Percentiles rank a stretch among this genome's conserved stretches.
These are phyloP conservation scores for Yamadazyma atlantica DNA, from an alignment of 1,139 yeast species.

Conservation along the genomic window DNA sequence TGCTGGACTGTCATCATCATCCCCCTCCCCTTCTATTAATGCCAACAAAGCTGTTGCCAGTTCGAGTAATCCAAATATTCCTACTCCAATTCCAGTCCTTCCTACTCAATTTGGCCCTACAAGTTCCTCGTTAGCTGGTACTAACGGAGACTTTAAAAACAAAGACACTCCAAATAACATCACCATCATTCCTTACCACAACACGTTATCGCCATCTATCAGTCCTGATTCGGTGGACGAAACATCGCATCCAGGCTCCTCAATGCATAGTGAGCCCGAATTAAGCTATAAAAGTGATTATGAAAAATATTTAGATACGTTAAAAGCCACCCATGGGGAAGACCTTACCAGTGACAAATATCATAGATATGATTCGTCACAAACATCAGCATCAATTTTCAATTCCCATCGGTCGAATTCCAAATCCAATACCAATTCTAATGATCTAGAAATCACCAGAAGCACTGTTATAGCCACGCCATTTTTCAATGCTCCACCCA, in stretches of 20 bases:
- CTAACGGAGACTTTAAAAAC: slow-evolving; percentile 15
- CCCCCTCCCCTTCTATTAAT: not conserved
- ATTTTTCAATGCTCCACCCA: slow-evolving; percentile 40
- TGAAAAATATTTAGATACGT: slow-evolving; percentile 20
- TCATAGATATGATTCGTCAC: slow-evolving; percentile 13
- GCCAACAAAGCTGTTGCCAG: not conserved
- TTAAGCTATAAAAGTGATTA: slow-evolving; percentile 14
- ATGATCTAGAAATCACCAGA: slow-evolving; percentile 10
- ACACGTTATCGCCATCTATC: slow-evolving; percentile 20
- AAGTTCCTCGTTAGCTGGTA: slow-evolving; percentile 5
- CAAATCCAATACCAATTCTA: slow-evolving; percentile 3
- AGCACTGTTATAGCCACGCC: slow-evolving; percentile 39
- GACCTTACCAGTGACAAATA: slow-evolving; percentile 12
- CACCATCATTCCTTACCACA: slow-evolving; percentile 24
- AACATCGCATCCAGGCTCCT: not conserved
- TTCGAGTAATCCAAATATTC: not conserved
- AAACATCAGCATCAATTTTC: slow-evolving; percentile 12
- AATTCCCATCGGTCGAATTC: slow-evolving; percentile 2
- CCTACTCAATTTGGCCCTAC: not conserved
- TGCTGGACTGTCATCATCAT: slow-evolving; percentile 1
- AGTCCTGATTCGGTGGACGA: slow-evolving; percentile 12
- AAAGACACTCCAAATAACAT: slow-evolving; percentile 13
- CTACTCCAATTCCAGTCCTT: not conserved
- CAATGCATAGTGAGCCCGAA: slow-evolving; percentile 1
- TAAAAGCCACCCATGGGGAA: slow-evolving; percentile 10